A percentile compares a stretch with the other conserved stretches of the same genome.
Conservation (phyloP, 768 basidiomycete species). For the Termitomyces sp. region DNA sequence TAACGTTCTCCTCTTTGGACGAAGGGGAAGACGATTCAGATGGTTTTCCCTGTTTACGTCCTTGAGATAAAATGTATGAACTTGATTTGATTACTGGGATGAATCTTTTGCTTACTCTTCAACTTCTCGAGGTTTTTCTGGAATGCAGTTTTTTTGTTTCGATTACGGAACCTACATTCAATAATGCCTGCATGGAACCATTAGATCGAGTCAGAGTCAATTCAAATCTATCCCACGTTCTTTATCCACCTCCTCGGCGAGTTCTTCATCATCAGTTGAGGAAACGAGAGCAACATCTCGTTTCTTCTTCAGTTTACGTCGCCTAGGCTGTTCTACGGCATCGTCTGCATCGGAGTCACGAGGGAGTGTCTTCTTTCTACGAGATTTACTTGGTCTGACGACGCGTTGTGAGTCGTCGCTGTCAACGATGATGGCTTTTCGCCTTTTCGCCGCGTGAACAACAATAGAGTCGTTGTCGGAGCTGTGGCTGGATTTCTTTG, state of each 20-base stretch:
- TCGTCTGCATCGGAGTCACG: constrained; percentile 21
- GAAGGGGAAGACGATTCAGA: constrained; percentile 21
- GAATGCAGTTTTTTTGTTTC: constrained; percentile 53
- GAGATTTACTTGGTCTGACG: background rate
- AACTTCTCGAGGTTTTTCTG: constrained; percentile 61
- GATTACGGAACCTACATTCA: constrained; percentile 52
- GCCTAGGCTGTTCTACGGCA: constrained; percentile 25
- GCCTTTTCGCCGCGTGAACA: constrained; percentile 4
- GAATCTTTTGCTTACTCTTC: constrained; percentile 40
- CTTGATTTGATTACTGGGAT: background rate
- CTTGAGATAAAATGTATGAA: constrained; percentile 17
- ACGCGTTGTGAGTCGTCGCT: constrained; percentile 9
- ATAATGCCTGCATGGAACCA: constrained; percentile 46
- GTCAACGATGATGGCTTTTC: constrained; percentile 9
- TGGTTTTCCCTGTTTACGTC: constrained; percentile 39
- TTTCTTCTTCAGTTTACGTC: constrained; percentile 31
- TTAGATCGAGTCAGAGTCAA: background rate
- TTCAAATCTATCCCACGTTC: constrained; percentile 32
- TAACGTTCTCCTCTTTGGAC: constrained; percentile 19
- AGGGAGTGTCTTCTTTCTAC: constrained; percentile 12
- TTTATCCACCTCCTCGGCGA: constrained; percentile 47
- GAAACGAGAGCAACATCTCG: constrained; percentile 29
- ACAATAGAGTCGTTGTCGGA: background rate
- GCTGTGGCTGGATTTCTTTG: constrained; percentile 13
- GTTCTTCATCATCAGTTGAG: constrained; percentile 32